phyloP scores from a whole-genome alignment of 2,329 filamentous ascomycete species.

The Metarhizium album region DNA sequence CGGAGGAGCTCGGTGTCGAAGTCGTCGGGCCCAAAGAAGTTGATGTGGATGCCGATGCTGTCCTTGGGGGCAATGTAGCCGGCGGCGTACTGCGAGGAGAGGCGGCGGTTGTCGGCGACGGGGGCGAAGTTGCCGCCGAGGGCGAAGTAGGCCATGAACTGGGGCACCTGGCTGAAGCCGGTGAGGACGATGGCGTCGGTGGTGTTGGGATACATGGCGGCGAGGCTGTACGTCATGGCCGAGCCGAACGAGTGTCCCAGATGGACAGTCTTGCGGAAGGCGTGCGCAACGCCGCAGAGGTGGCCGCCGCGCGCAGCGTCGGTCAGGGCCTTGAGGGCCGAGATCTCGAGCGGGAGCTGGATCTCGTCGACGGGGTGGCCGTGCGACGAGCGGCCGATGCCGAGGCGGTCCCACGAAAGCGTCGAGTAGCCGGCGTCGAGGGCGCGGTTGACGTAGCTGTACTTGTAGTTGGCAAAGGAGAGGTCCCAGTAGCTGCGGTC shows the following conservation, averaged over 20 bases:
- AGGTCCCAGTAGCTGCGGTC: slow-evolving; percentile 50
- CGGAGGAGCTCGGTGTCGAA: slow-evolving; percentile 45
- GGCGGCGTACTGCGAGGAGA: slow-evolving; percentile 24
- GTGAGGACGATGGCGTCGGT: slow-evolving; percentile 50
- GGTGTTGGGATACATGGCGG: slow-evolving; percentile 37
- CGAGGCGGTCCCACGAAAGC: slow-evolving; percentile 51
- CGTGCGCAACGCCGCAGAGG: slow-evolving; percentile 28
- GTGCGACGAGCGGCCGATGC: slow-evolving; percentile 46
- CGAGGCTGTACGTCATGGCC: slow-evolving; percentile 43
- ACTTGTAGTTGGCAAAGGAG: slow-evolving; percentile 45
- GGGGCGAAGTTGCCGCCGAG: slow-evolving; percentile 36
- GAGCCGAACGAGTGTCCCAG: slow-evolving; percentile 57
- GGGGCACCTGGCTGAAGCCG: slow-evolving; percentile 41
- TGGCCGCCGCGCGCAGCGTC: slow-evolving; percentile 32
- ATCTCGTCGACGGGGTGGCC: slow-evolving; percentile 50
- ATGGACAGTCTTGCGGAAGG: slow-evolving; percentile 39
- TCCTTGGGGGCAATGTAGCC: slow-evolving; percentile 43
- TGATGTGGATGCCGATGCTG: slow-evolving; percentile 37
- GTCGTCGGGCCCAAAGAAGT: slow-evolving; percentile 39
- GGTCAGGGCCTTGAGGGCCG: slow-evolving; percentile 44
- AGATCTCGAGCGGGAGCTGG: slow-evolving; percentile 46
- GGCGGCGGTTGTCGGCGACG: slow-evolving; percentile 22
- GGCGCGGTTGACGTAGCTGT: slow-evolving; percentile 49
- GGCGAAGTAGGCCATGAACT: slow-evolving; percentile 32
- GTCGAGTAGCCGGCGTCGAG: slow-evolving; percentile 47